A percentile compares a stretch with the other conserved stretches of the same genome.
These are phyloP conservation scores for Trichoderma oligosporum DNA, from an alignment of 2,329 filamentous ascomycete genomes.

Conservation along the genomic window DNA sequence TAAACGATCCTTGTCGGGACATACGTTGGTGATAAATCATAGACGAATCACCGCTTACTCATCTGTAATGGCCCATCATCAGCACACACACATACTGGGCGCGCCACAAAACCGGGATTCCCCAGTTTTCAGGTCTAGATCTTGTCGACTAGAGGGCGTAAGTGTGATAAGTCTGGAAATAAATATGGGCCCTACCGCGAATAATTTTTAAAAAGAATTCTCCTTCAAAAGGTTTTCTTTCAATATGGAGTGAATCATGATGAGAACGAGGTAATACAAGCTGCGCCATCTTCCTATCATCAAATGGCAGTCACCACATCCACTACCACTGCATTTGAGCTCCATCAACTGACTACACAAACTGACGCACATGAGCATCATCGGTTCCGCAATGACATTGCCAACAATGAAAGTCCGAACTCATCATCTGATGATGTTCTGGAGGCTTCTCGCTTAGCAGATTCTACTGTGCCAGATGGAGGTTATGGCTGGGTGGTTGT, in stretches of 20 bases:
- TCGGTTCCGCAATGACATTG: background rate
- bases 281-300: too few species aligned
- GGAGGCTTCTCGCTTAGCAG: conserved; percentile 18
- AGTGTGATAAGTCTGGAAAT: background rate
- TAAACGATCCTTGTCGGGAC: too few species aligned
- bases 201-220: background rate
- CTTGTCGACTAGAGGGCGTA: conserved; percentile 12
- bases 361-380: background rate
- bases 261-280: too few species aligned
- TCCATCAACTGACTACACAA: background rate
- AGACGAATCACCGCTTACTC: background rate
- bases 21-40: too few species aligned
- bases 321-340: conserved; percentile 13
- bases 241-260: too few species aligned
- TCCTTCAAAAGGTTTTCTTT: background rate
- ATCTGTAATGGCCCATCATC: background rate
- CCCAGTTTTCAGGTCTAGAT: conserved; percentile 1
- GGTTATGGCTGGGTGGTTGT: conserved; percentile 31
- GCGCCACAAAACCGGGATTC: background rate
- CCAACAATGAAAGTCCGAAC: background rate
- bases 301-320: conserved; percentile 4
- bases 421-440: conserved; percentile 6
- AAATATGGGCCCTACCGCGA: background rate
- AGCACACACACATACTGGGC: background rate
- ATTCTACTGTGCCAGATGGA: conserved; percentile 26